phyloP scores from a whole-genome alignment of 352 stramenopile genomes.

The Salisapilia sapeloensis region DNA sequence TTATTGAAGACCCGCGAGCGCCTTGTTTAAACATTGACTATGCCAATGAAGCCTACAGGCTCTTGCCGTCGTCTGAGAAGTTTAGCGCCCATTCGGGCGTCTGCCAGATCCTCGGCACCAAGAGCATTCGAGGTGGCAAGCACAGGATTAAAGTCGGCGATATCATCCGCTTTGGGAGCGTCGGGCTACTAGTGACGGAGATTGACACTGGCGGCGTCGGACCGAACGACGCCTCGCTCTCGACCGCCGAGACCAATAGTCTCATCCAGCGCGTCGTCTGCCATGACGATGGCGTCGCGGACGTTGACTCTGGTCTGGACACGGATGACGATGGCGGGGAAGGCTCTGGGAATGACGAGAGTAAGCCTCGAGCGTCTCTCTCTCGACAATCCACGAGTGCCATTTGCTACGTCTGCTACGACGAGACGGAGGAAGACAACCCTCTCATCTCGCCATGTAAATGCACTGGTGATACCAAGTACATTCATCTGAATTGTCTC shows the following conservation, averaged over 20 bases:
- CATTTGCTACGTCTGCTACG: slow-evolving; percentile 81
- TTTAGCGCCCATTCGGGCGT: slow-evolving; percentile 77
- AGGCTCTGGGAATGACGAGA: slow-evolving; percentile 68
- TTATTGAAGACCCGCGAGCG: slow-evolving; percentile 73
- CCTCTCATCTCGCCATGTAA: slow-evolving; percentile 90
- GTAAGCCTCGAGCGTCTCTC: slow-evolving; percentile 46
- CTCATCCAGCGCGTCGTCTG: slow-evolving; percentile 72
- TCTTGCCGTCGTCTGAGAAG: slow-evolving; percentile 70
- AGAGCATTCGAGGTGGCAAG: slow-evolving; percentile 70
- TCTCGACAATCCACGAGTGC: slow-evolving; percentile 61
- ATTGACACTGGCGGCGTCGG: slow-evolving; percentile 60
- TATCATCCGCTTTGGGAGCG: slow-evolving; percentile 75
- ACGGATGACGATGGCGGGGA: slow-evolving; percentile 76
- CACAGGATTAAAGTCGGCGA: slow-evolving; percentile 69
- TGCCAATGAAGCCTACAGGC: slow-evolving; percentile 68
- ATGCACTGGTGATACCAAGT: slow-evolving; percentile 90
- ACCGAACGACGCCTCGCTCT: slow-evolving; percentile 53
- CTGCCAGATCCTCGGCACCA: slow-evolving; percentile 76
- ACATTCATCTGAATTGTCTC: slow-evolving; percentile 91
- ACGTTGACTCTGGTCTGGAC: slow-evolving; percentile 72
- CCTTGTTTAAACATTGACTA: slow-evolving; percentile 79
- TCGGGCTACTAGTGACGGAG: slow-evolving; percentile 67
- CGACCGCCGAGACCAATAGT: slow-evolving; percentile 52
- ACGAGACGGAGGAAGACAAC: slow-evolving; percentile 76
- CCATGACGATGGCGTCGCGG: slow-evolving; percentile 55